Percentiles rank a stretch among this genome's conserved stretches.
phyloP scores from a whole-genome alignment of 805 yeast genomes.

The Clavispora phyllophila region DNA sequence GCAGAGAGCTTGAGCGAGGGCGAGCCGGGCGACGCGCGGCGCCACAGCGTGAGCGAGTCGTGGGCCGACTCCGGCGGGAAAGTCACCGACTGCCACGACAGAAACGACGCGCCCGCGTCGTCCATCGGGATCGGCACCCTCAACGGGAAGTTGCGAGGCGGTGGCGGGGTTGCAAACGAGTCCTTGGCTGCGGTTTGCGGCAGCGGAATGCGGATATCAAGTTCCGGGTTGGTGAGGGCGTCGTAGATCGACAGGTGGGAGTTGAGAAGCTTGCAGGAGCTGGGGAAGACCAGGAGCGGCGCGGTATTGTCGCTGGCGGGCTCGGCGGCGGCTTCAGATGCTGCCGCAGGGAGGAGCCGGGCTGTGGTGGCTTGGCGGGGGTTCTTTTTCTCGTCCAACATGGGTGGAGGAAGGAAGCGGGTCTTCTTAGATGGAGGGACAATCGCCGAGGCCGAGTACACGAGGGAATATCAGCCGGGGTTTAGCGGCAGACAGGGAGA shows the following conservation, averaged over 20 bases:
- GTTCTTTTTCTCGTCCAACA: slow-evolving; percentile 1
- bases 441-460: too few species aligned
- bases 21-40: neutral
- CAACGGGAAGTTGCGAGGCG: slow-evolving; percentile 1
- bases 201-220: slow-evolving; percentile 20
- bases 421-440: too few species aligned
- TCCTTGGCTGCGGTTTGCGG: neutral
- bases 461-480: too few species aligned
- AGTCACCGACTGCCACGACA: slow-evolving; percentile 30
- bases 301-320: neutral
- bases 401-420: neutral
- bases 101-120: slow-evolving; percentile 9
- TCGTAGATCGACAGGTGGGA: slow-evolving; percentile 37
- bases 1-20: slow-evolving; percentile 6
- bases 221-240: slow-evolving; percentile 37
- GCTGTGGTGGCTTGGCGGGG: neutral
- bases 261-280: slow-evolving; percentile 21
- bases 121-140: neutral
- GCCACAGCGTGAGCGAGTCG: slow-evolving; percentile 3
- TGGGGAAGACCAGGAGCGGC: neutral
- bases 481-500: too few species aligned
- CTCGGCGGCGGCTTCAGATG: neutral
- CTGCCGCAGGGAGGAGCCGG: neutral
- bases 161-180: slow-evolving; percentile 1
- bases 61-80: slow-evolving; percentile 14